These are phyloP conservation scores for Clavariopsis aquatica DNA, from an alignment of 495 filamentous ascomycete genomes.

Conservation along the genomic window DNA sequence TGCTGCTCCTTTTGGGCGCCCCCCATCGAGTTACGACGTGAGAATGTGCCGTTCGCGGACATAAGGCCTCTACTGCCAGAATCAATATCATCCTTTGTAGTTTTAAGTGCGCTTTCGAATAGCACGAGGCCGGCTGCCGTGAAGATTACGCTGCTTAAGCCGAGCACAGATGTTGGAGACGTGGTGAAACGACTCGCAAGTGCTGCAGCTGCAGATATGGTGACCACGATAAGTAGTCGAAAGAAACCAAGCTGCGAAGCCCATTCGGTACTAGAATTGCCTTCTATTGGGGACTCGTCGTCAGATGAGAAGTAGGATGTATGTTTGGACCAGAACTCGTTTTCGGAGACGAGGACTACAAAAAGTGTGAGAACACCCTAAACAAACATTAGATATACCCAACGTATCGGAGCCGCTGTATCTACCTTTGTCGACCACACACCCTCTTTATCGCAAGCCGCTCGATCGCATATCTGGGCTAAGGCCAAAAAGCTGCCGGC, in stretches of 20 bases:
- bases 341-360: slow-evolving; percentile 28
- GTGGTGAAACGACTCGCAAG: slow-evolving; percentile 31
- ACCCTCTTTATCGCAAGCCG: slow-evolving; percentile 38
- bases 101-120: slow-evolving; percentile 33
- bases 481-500: slow-evolving; percentile 43
- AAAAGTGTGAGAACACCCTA: slow-evolving; percentile 30
- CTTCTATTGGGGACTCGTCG: slow-evolving; percentile 13
- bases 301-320: slow-evolving; percentile 8
- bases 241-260: slow-evolving; percentile 7
- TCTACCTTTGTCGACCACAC: slow-evolving; percentile 44
- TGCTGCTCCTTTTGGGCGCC: slow-evolving; percentile 27
- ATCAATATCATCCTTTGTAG: slow-evolving; percentile 22
- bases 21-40: slow-evolving; percentile 17
- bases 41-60: slow-evolving; percentile 37
- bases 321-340: slow-evolving; percentile 19
- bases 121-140: slow-evolving; percentile 27
- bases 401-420: not conserved
- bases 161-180: slow-evolving; percentile 28
- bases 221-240: slow-evolving; percentile 23
- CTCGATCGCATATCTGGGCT: slow-evolving; percentile 40
- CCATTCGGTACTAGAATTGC: slow-evolving; percentile 4
- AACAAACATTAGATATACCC: not conserved
- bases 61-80: slow-evolving; percentile 28
- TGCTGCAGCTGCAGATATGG: slow-evolving; percentile 22
- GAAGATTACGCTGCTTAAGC: slow-evolving; percentile 32